A percentile compares a stretch with the other conserved stretches of the same genome.
These are phyloP conservation scores for Trypethelium eluteriae DNA, from an alignment of 495 filamentous ascomycete species.

Conservation along the genomic window DNA sequence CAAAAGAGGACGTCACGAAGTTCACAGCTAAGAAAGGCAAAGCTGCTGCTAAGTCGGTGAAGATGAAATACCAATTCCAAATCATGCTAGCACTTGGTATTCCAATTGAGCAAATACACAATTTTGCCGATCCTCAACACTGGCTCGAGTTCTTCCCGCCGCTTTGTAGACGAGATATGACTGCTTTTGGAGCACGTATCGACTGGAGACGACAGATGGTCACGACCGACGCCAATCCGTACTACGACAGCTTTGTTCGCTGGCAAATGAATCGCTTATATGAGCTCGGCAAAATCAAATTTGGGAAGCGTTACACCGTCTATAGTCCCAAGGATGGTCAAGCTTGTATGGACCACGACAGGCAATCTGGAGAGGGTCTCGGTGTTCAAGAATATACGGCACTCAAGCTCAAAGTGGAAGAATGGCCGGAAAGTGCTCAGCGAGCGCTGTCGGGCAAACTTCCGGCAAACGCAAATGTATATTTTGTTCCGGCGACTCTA, in stretches of 20 bases:
- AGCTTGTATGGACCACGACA: constrained; percentile 95
- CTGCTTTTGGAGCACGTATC: constrained; percentile 73
- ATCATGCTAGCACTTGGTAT: constrained; percentile 83
- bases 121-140: constrained; percentile 77
- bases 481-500: constrained; percentile 83
- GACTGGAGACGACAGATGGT: constrained; percentile 90
- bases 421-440: constrained; percentile 66
- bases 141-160: constrained; percentile 89
- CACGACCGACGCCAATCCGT: constrained; percentile 94
- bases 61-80: constrained; percentile 84
- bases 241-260: constrained; percentile 89
- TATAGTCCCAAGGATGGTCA: constrained; percentile 96
- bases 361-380: constrained; percentile 84
- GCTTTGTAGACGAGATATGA: constrained; percentile 70
- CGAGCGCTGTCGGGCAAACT: constrained; percentile 66
- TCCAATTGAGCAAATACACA: constrained; percentile 76
- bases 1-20: constrained; percentile 75
- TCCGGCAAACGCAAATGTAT: constrained; percentile 73
- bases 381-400: constrained; percentile 87
- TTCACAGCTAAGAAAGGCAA: constrained; percentile 94
- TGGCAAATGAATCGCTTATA: constrained; percentile 96
- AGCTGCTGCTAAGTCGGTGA: constrained; percentile 79
- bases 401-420: constrained; percentile 78
- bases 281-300: constrained; percentile 87
- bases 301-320: constrained; percentile 87